Base-by-base conservation (phyloP, 495 filamentous ascomycete species). In the Usnea hakonensis region DNA sequence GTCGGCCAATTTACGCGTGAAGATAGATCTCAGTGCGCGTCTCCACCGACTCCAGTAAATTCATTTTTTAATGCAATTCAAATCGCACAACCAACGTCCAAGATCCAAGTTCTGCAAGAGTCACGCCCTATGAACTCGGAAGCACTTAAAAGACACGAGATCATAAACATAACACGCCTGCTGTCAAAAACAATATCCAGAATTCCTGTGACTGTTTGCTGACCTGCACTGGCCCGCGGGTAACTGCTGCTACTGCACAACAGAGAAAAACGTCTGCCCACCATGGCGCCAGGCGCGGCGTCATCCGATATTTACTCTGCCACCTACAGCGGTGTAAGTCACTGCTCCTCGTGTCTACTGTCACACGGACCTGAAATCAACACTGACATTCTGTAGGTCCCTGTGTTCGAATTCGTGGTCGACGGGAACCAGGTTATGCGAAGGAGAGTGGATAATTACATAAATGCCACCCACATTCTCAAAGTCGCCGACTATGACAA, bases 391-490 rank as follows among this genome's bases (percentile, higher is more conserved):
- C 32, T 63, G 33, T 58, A 96, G 90, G 88, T 94, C 21, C 91
- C 91, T 38, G 91, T 97, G 23, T 96, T 88, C 72, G 92, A 97
- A 70, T 88, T 83, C 75, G 91, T 90, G 71, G 82, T 92, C 66
- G 87, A 83, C 36, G 77, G 78, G 55, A 89, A 92, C 57, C 83
- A 87, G 83, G 89, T 83, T 50, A 98, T 98, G 94, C 88, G 94
- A 69, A 85, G 95, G 32, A 85, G 92, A 53, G 76, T 78, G 23
- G 92, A 97, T 74, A 81, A 91, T 70, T 96, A 90, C 88, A 88
- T 97, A 62, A 97, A 97, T 78, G 92, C 92, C 32, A 97, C 92
- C 46, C 92, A 97, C 72, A 95, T 97, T 58, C 80, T 97, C 36
- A 97, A 97, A 73, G 89, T 87, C 23, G 87, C 87, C 54, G 86